phyloP scores from a whole-genome alignment of 345 rosid genomes.

The Populus davidiana region DNA sequence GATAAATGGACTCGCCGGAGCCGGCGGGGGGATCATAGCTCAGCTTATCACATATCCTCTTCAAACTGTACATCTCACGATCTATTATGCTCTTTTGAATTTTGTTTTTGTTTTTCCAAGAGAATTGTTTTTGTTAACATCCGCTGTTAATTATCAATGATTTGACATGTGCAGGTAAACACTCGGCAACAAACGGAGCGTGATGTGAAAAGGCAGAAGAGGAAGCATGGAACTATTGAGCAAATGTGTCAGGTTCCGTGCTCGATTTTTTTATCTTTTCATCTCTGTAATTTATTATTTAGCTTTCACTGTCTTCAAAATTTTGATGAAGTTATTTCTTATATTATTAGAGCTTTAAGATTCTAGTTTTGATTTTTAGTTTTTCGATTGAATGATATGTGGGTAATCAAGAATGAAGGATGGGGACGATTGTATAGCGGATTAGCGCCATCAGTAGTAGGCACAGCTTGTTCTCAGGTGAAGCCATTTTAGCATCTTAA shows the following conservation, averaged over 20 bases:
- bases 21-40: constrained; percentile 97
- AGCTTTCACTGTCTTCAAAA: neutral
- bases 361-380: neutral
- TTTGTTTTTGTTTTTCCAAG: neutral
- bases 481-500: constrained; percentile 12
- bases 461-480: constrained; percentile 97
- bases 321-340: neutral
- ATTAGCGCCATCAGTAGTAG: constrained; percentile 72
- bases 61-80: constrained; percentile 54
- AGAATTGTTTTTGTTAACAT: neutral
- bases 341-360: neutral
- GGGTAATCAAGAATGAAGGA: constrained; percentile 57
- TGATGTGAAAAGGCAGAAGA: constrained; percentile 74
- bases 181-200: constrained; percentile 98
- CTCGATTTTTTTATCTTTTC: neutral
- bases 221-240: constrained; percentile 63
- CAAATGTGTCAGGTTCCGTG: constrained; percentile 73
- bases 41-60: constrained; percentile 93
- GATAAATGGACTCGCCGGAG: constrained; percentile 94
- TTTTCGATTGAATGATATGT: neutral
- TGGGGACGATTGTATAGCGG: constrained; percentile 94
- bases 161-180: constrained; percentile 58
- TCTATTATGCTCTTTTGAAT: neutral
- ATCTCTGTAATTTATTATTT: neutral
- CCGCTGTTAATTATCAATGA: neutral